Evolutionary conservation across 257 asterid species (phyloP), one percentile per base, ranked within the genome.

Genomic region (Solanum paucissectum): DNA sequence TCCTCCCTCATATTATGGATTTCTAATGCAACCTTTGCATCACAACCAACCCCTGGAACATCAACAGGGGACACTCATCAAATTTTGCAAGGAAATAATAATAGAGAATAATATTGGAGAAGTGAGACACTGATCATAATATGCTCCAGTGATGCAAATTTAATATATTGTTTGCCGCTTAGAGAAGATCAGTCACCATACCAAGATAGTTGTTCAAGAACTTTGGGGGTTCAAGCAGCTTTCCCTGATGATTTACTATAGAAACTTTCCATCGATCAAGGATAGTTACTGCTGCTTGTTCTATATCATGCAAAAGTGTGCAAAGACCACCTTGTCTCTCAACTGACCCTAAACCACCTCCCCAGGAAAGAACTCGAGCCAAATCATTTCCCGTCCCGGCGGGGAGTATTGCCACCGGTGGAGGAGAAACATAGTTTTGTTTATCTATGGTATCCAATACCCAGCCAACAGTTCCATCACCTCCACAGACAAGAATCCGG

Each of bases 381-480:
- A 97, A 92, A 92, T 97, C 99, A 93, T 97, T 97, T 85, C 99
- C 99, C 3, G 99, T 97, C 90, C 99, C 99, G 3, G 99, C 98
- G 49, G 99, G 99, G 89, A 97, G 98, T 90, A 97, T 96, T 88
- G 98, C 99, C 89, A 97, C 95, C 13, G 99, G 99, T n/a, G 99
- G 99, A 88, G 99, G 99, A 84, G 99, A 97, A 88, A 97, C 94
- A 92, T 91, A 96, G 75, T 95, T 95, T 89, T 94, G 98, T 92
- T 95, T 94, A 88, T 97, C 99, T 88, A 97, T 91, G 90, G 97
- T 93, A 91, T 96, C 87, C 91, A 97, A 89, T 69, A 97, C 97
- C 99, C 99, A 97, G 55, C 99, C 99, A 87, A 97, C 98, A 84
- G 98, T 97, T 83, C 99, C 99, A 92, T 97, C 99, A 89, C 99